phyloP scores from a whole-genome alignment of 1,284 basidiomycete species.

The Gomphus bonarii region DNA sequence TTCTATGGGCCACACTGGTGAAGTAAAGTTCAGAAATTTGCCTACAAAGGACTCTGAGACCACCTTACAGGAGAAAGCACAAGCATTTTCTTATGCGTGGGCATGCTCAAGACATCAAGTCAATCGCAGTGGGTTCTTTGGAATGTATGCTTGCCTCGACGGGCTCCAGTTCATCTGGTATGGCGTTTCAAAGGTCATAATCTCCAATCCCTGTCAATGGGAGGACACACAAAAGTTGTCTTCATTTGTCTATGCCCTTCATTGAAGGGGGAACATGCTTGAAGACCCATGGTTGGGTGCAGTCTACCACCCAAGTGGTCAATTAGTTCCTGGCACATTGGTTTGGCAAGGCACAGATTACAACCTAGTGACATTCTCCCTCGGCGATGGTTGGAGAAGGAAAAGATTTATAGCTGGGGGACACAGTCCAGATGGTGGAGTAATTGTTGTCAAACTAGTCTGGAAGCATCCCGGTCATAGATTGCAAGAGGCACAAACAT shows the following conservation, averaged over 20 bases:
- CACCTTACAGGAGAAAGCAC: neutral
- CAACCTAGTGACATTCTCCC: neutral
- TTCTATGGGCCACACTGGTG: neutral
- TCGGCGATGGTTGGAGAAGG: neutral
- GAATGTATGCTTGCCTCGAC: neutral
- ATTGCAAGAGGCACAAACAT: neutral
- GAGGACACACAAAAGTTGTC: neutral
- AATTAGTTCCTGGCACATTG: neutral
- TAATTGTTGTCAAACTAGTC: neutral
- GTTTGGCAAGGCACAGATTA: neutral
- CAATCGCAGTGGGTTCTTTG: neutral
- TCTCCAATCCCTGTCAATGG: neutral
- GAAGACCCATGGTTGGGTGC: neutral
- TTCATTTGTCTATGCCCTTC: neutral
- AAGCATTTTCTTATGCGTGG: neutral
- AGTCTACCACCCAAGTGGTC: neutral
- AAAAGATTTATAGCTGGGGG: neutral
- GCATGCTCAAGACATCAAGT: neutral
- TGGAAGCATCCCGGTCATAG: neutral
- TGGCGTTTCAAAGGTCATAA: neutral
- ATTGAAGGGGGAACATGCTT: neutral
- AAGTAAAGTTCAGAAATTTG: neutral
- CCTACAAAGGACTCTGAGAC: neutral
- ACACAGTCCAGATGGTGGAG: neutral
- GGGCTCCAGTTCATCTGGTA: neutral